These are phyloP conservation scores for Rhynchosporium secalis DNA, from an alignment of 2,329 filamentous ascomycete genomes.

Conservation along the genomic window DNA sequence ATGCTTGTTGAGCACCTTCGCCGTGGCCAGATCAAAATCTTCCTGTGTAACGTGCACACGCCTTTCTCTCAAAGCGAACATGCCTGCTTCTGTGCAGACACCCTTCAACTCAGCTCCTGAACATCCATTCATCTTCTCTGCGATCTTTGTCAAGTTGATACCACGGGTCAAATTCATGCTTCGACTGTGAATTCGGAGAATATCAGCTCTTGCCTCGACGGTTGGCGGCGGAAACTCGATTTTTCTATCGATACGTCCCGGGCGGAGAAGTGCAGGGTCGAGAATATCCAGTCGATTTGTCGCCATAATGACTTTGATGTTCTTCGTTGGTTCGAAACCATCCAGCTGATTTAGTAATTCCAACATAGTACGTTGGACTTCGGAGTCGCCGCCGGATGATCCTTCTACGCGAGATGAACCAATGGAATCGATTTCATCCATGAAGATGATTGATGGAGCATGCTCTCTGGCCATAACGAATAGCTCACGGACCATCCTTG, in stretches of 20 bases:
- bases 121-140: constrained; percentile 99
- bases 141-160: constrained; percentile 97
- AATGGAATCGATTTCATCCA: constrained; percentile 99
- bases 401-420: constrained; percentile 96
- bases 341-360: constrained; percentile 98
- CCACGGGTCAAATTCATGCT: constrained; percentile 98
- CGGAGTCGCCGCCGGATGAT: constrained; percentile 91
- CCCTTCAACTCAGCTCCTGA: constrained; percentile 97
- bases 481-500: constrained; percentile 95
- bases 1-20: constrained; percentile 99
- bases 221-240: constrained; percentile 98
- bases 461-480: constrained; percentile 99
- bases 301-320: constrained; percentile 99
- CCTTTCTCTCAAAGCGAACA: constrained; percentile 94
- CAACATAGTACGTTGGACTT: constrained; percentile 98
- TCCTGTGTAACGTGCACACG: constrained; percentile 98
- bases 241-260: constrained; percentile 97
- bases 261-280: constrained; percentile 88
- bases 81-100: constrained; percentile 97
- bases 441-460: constrained; percentile 98
- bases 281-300: constrained; percentile 98
- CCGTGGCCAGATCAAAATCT: constrained; percentile 96
- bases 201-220: constrained; percentile 94
- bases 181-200: constrained; percentile 93
- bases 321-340: constrained; percentile 98